Percentiles rank a stretch among this genome's conserved stretches.
These are phyloP conservation scores for Schizosaccharomyces octosporus DNA, from an alignment of 805 yeast genomes.

Conservation along the genomic window DNA sequence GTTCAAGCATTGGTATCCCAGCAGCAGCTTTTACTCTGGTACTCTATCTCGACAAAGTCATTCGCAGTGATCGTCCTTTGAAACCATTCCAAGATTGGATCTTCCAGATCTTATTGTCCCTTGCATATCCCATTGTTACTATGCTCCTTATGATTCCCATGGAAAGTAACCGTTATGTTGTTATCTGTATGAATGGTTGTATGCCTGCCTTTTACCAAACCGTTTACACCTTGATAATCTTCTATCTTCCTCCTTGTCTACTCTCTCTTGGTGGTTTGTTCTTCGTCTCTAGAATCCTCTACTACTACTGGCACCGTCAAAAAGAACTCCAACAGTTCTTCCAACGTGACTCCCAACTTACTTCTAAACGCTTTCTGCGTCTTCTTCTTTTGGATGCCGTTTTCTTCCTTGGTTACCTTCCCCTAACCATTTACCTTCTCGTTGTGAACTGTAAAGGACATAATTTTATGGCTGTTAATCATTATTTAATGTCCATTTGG, in stretches of 20 bases:
- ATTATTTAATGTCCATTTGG: not conserved
- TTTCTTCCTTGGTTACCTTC: not conserved
- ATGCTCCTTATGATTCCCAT: not conserved
- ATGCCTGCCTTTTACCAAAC: not conserved
- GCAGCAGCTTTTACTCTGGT: not conserved
- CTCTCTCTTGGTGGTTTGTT: not conserved
- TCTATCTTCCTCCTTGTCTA: not conserved
- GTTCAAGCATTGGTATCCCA: not conserved
- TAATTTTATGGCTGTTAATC: not conserved
- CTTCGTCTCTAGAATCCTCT: not conserved
- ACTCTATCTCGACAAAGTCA: not conserved
- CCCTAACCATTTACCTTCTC: not conserved
- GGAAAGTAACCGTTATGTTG: not conserved
- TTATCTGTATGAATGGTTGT: not conserved
- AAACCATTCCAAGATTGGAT: not conserved
- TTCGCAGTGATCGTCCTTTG: not conserved
- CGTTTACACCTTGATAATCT: not conserved
- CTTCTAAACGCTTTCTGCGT: not conserved
- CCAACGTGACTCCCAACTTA: not conserved
- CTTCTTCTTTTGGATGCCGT: not conserved
- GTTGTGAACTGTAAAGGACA: not conserved
- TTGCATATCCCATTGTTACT: not conserved
- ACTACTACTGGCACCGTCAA: not conserved
- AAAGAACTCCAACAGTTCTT: not conserved
- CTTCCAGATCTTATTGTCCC: not conserved